Conservation (phyloP, 208 protist species). For the Entamoeba moshkovskii region DNA sequence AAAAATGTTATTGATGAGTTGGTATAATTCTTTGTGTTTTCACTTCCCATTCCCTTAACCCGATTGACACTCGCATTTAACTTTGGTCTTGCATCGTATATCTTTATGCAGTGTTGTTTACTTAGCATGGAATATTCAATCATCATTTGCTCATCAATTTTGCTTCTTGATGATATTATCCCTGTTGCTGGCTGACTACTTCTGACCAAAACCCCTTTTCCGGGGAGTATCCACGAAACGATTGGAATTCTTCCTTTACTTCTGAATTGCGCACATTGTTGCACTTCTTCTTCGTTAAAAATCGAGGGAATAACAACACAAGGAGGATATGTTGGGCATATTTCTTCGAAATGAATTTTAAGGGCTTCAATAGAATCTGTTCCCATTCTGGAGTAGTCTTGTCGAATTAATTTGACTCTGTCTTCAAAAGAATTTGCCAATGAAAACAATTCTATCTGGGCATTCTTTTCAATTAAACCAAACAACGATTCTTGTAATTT, state of each 20-base stretch:
- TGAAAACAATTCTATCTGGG: neutral
- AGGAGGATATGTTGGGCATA: conserved; percentile 10
- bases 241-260: conserved; percentile 1
- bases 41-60: neutral
- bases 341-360: neutral
- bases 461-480: neutral
- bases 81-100: conserved; percentile 9
- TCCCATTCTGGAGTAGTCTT: neutral
- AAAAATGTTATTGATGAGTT: neutral
- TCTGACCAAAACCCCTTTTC: neutral
- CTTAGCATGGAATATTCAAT: neutral
- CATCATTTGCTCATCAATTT: neutral
- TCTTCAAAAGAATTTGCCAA: neutral
- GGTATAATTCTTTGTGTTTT: conserved; percentile 8
- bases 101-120: neutral
- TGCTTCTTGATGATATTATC: neutral
- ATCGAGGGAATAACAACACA: neutral
- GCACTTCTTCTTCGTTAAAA: neutral
- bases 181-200: neutral
- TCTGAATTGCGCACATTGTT: neutral
- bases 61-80: neutral
- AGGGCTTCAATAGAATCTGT: neutral
- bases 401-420: neutral
- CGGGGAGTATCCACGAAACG: neutral
- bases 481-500: neutral